Evolutionary conservation across 108 stramenopile genomes (phyloP).

Genomic region (Licmophora abbreviata): DNA sequence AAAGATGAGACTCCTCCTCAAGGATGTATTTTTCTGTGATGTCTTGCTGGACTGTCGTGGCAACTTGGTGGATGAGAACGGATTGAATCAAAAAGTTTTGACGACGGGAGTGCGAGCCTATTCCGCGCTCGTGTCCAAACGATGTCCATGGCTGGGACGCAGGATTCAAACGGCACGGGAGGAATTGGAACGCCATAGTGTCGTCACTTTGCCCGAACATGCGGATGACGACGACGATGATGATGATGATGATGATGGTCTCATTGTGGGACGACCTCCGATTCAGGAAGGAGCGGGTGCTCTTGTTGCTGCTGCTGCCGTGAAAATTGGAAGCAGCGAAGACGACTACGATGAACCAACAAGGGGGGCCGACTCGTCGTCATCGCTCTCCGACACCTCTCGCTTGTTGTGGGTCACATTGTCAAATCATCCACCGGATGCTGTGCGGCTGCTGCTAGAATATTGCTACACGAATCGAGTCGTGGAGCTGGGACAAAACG

Average conservation of each 20-base stretch:
- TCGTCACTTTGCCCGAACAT: slow-evolving; percentile 21
- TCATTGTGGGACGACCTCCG: slow-evolving; percentile 7
- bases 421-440: slow-evolving; percentile 65
- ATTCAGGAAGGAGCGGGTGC: slow-evolving; percentile 10
- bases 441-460: slow-evolving; percentile 79
- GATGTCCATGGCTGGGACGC: slow-evolving; percentile 61
- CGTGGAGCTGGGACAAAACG: slow-evolving; percentile 51
- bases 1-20: slow-evolving; percentile 41
- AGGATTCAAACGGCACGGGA: slow-evolving; percentile 42
- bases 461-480: slow-evolving; percentile 86
- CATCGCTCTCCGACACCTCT: slow-evolving; percentile 8
- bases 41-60: slow-evolving; percentile 68
- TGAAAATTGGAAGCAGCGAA: slow-evolving; percentile 49
- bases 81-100: slow-evolving; percentile 55
- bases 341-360: slow-evolving; percentile 37
- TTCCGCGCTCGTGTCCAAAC: slow-evolving; percentile 42
- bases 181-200: slow-evolving; percentile 17
- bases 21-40: slow-evolving; percentile 35
- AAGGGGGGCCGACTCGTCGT: background rate
- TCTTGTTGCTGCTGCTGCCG: slow-evolving; percentile 13
- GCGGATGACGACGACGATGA: slow-evolving; percentile 12
- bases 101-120: slow-evolving; percentile 48
- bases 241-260: slow-evolving; percentile 49
- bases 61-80: slow-evolving; percentile 55
- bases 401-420: slow-evolving; percentile 19